Conservation (phyloP, 441 rosid species). For the Theobroma grandiflorum region DNA sequence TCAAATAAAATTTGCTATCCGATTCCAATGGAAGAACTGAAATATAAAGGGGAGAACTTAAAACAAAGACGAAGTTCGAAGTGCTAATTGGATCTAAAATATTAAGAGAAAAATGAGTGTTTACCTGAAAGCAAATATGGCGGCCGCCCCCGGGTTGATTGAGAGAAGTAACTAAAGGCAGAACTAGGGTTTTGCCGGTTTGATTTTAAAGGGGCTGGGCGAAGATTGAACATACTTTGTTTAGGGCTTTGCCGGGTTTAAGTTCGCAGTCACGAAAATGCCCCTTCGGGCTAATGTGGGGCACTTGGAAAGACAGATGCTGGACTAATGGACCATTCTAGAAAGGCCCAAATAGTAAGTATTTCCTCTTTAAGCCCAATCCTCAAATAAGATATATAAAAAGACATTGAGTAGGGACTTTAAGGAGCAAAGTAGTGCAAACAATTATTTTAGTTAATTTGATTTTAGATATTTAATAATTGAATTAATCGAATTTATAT, state of each 20-base stretch:
- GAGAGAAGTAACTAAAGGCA: background rate
- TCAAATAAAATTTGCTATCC: background rate
- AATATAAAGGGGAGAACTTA: no score
- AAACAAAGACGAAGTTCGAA: background rate
- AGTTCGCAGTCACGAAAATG: background rate
- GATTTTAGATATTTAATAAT: no score
- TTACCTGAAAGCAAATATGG: constrained; percentile 8
- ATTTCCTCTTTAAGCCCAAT: no score
- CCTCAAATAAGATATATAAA: no score
- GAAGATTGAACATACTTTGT: no score
- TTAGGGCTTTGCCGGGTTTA: background rate
- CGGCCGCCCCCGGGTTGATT: background rate
- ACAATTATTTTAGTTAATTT: no score
- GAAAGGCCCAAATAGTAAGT: no score
- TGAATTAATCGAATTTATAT: no score
- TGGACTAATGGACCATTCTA: no score
- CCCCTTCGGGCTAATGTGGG: no score
- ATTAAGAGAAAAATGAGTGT: background rate
- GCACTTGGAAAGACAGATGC: background rate
- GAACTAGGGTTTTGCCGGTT: background rate
- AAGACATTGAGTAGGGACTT: no score
- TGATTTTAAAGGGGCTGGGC: background rate
- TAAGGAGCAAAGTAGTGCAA: no score
- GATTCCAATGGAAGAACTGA: background rate
- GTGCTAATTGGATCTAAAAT: background rate